A percentile compares a stretch with the other conserved stretches of the same genome.
These are phyloP conservation scores for Vitis hybrid DNA, from an alignment of 177 flowering plant genomes.

Conservation along the genomic window DNA sequence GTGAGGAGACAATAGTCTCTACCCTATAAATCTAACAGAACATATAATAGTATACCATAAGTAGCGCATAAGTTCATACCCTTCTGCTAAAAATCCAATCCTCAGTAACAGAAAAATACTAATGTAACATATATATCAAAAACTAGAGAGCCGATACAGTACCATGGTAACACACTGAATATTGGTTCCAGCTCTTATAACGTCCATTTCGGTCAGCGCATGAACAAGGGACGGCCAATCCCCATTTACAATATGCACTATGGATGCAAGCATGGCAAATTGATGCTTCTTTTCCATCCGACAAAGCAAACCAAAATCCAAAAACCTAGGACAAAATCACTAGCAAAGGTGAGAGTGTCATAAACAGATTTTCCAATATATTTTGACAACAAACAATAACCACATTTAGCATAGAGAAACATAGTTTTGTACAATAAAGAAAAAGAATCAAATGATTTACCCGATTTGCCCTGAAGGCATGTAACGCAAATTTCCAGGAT, in stretches of 20 bases:
- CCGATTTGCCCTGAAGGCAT: constrained; percentile 75
- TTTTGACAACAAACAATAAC: background rate
- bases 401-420: background rate
- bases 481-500: constrained; percentile 92
- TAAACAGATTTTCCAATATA: background rate
- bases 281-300: constrained; percentile 93
- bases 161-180: constrained; percentile 77
- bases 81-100: background rate
- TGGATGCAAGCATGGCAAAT: constrained; percentile 90
- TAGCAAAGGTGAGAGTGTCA: background rate
- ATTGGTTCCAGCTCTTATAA: constrained; percentile 78
- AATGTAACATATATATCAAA: background rate
- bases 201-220: constrained; percentile 82
- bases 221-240: constrained; percentile 89
- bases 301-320: constrained; percentile 96
- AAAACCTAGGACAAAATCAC: constrained; percentile 55
- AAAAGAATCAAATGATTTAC: constrained; percentile 31
- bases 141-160: constrained; percentile 13
- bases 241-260: constrained; percentile 88
- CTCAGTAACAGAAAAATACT: background rate
- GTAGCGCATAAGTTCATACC: background rate
- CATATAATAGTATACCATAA: background rate
- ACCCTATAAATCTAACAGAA: background rate
- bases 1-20: background rate
- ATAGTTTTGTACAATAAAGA: background rate